These are phyloP conservation scores for Lachnellula subtilissima DNA, from an alignment of 2,329 filamentous ascomycete genomes.

Conservation along the genomic window DNA sequence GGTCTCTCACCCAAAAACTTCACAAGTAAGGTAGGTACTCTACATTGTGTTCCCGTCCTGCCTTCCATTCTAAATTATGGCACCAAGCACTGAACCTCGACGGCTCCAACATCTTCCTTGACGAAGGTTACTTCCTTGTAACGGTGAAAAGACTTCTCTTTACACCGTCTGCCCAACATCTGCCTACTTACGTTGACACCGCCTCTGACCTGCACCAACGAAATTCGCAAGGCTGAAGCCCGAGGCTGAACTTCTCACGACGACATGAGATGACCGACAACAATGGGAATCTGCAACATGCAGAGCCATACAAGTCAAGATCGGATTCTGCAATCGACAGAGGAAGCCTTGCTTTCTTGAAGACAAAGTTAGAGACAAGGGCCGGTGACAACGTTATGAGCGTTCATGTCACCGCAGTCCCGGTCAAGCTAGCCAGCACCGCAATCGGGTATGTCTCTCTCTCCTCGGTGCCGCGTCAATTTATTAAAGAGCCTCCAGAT, in stretches of 20 bases:
- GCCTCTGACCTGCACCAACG: background rate
- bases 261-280: constrained; percentile 4
- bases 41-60: too few species aligned
- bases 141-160: background rate
- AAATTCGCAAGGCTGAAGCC: background rate
- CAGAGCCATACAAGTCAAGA: background rate
- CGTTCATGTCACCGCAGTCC: constrained; percentile 68
- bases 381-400: constrained; percentile 55
- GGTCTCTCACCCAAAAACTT: too few species aligned
- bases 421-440: constrained; percentile 65
- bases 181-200: background rate
- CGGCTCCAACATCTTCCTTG: background rate
- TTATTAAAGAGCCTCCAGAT: constrained; percentile 38
- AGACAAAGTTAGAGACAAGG: constrained; percentile 59
- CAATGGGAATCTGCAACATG: background rate
- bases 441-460: constrained; percentile 60
- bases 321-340: background rate
- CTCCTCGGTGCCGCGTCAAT: constrained; percentile 1
- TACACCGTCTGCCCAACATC: background rate
- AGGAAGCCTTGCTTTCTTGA: constrained; percentile 51
- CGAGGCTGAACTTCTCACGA: constrained; percentile 1
- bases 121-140: background rate
- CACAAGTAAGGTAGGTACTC: too few species aligned
- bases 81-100: background rate
- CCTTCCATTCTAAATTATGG: background rate